Evolutionary conservation across 2,329 filamentous ascomycete genomes (phyloP).

Genomic region (Fusarium tjaetaba): DNA sequence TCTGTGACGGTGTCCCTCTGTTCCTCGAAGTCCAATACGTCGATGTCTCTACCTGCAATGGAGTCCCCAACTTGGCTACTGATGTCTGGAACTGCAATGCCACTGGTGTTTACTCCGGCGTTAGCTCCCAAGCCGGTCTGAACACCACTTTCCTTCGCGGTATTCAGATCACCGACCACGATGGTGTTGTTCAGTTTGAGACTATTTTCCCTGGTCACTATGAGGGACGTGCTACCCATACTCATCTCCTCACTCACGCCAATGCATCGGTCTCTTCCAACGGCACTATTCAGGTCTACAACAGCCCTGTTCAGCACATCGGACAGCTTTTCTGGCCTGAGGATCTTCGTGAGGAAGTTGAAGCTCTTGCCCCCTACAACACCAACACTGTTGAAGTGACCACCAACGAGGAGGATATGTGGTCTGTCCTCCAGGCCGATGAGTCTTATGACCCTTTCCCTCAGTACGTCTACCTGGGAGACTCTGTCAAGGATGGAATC

Average conservation of each 20-base stretch:
- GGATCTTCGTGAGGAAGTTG: not conserved
- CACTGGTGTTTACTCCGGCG: slow-evolving; percentile 5
- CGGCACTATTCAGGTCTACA: slow-evolving; percentile 9
- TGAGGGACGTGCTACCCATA: not conserved
- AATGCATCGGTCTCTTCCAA: slow-evolving; percentile 5
- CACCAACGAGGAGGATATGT: slow-evolving; percentile 8
- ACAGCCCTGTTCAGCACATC: slow-evolving; percentile 10
- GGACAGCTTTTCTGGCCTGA: slow-evolving; percentile 17
- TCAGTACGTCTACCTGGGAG: slow-evolving; percentile 5
- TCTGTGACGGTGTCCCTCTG: not conserved
- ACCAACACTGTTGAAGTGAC: not conserved
- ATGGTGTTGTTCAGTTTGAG: slow-evolving; percentile 7
- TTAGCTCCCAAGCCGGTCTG: not conserved
- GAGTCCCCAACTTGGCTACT: not conserved
- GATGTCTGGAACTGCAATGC: slow-evolving; percentile 17
- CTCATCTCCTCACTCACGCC: not conserved
- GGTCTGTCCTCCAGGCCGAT: slow-evolving; percentile 1
- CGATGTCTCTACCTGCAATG: not conserved
- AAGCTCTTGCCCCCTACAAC: not conserved
- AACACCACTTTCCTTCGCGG: slow-evolving; percentile 13
- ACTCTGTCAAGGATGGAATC: slow-evolving; percentile 6
- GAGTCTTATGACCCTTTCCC: slow-evolving; percentile 16
- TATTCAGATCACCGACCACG: slow-evolving; percentile 6
- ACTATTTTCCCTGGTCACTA: slow-evolving; percentile 10
- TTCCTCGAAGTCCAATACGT: slow-evolving; percentile 18